These are phyloP conservation scores for Ottelia alismoides DNA, from an alignment of 106 monocot genomes.

Conservation along the genomic window DNA sequence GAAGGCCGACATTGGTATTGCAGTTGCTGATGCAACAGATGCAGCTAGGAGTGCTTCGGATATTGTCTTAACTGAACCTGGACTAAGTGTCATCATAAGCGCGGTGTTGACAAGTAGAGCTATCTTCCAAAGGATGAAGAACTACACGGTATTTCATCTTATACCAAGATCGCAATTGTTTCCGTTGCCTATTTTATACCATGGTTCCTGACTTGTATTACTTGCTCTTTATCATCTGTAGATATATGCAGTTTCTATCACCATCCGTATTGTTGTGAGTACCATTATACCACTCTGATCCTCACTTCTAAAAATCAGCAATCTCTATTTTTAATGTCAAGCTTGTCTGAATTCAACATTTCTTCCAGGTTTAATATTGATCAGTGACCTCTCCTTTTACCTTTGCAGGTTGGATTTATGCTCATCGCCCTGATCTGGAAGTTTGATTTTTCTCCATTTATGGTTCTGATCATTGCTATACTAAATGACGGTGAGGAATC, in stretches of 20 bases:
- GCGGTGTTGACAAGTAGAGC: too few relatives aligned
- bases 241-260: constrained; percentile 89
- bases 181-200: constrained; percentile 1
- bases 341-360: not conserved
- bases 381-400: not conserved
- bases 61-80: constrained; percentile 84
- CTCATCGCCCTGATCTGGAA: constrained; percentile 82
- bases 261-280: constrained; percentile 85
- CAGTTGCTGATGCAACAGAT: too few relatives aligned
- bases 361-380: too few relatives aligned
- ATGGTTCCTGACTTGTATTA: not conserved
- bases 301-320: constrained; percentile 1
- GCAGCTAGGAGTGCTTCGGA: too few relatives aligned
- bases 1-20: constrained; percentile 91
- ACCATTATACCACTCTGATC: constrained; percentile 1
- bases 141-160: constrained; percentile 46
- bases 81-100: constrained; percentile 86
- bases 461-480: constrained; percentile 87
- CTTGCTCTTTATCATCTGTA: not conserved
- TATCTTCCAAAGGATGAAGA: too few relatives aligned
- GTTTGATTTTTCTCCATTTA: constrained; percentile 82
- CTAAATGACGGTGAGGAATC: constrained; percentile 74
- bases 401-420: constrained; percentile 56
- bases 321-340: not conserved
- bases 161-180: too few relatives aligned